Evolutionary conservation across 192 early-diverging fungal genomes (phyloP), one percentile per base, ranked within the genome.

Genomic region (Spinellus fusiger): DNA sequence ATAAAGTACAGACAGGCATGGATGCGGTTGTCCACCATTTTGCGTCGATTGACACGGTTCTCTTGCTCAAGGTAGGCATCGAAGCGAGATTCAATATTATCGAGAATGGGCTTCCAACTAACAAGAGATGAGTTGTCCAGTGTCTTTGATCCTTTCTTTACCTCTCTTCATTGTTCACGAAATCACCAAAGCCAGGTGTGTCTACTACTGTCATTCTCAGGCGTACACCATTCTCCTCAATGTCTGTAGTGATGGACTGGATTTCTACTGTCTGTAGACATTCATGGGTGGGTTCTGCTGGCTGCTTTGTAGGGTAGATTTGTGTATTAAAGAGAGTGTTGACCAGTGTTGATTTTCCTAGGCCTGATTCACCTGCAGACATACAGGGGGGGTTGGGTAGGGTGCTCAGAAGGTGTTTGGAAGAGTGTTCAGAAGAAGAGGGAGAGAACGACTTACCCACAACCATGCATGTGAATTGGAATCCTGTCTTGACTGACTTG

Each of bases 131-230:
- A 9, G 35, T 37, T 9, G 35, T 37, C 7, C 35, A 37, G 35
- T 37, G 35, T 9, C 5, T 37, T 37, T n/a, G n/a, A n/a, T n/a
- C n/a, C n/a, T n/a, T 18, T 8, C 44, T 16, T 49, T 76, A 90
- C 87, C 92, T 90, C 53, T 93, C 87, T 65, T 98, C 95, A 74
- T 99, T 99, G 78, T 99, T 99, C 74, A 99, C 93, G 77, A 93
- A 93, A 73, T 98, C 96, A 65, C 96, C 94, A 74, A 93, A 98
- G 18, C 96, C 96, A 49, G 96, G 96, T n/a, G 96, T 98, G 62
- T 99, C 96, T 18, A 95, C 93, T 31, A 99, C 91, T 52, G 89
- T 96, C 27, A 99, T 80, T 69, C 89, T 88, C 53, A 99, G 83
- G 59, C 86, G 86, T 54, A 99, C 94, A 32, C 93, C 93, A 71